Base-by-base conservation (phyloP, 2,329 filamentous ascomycete species). In the Ambrosiella xylebori region DNA sequence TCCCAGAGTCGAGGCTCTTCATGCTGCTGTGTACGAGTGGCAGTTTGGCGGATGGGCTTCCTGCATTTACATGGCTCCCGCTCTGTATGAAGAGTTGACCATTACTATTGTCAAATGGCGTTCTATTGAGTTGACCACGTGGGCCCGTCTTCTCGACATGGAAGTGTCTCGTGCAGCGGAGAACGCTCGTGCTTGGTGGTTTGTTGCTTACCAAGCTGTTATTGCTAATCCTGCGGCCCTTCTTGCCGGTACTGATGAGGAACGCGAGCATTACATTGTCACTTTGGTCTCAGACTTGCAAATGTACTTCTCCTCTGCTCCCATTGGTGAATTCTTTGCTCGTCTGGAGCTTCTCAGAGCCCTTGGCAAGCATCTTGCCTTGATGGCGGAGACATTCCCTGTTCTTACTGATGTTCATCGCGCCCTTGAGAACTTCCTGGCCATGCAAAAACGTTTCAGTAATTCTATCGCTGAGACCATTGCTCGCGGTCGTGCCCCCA, bases 111-210 rank as follows among this genome's bases (percentile, higher is more conserved):
- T 97, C 58, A 80, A 79, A 66, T 98, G 94, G 94, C 80, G 93
- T 61, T 84, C 90, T 60, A 75, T 98, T 38, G 93, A 98, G 66
- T 75, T 98, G 35, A 85, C 86, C 0, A 96, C 91, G 0, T 98
- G 93, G 93, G 83, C 86, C 40, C 86, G 84, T 47, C 71, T 98
- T 2, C 85, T 98, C 61, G 88, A 95, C 63, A 81, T 86, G 68
- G 93, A 98, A 68, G 77, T 82, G 41, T 76, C 80, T 57, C 88
- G 85, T 64, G 89, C 84, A 64, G 75, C 83, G 19, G 79, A 87
- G 54, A 84, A 88, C 65, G 89, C 91, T 1, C 84, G 82, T 64
- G 84, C 85, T 13, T 98, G 93, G 93, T 98, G 90, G 84, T 98
- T 96, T 65, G 78, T 97, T 61, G 89, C 91, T 0, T 98, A 96